Evolutionary conservation across 2,329 filamentous ascomycete genomes (phyloP).

Genomic region (Aspergillus piperis): DNA sequence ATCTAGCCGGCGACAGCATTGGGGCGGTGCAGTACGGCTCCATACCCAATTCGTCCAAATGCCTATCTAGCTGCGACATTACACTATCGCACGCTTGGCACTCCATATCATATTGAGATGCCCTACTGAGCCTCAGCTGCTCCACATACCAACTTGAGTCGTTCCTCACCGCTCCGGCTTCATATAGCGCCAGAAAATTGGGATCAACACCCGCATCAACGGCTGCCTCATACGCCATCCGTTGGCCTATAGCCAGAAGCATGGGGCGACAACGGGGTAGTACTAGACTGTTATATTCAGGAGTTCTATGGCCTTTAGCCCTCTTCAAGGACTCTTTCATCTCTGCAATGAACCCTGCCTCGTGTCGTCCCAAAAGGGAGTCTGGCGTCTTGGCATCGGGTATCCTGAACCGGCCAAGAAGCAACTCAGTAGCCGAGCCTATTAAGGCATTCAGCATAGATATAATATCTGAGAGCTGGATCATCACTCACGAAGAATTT

Average conservation of each 20-base stretch:
- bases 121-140: slow-evolving; percentile 2
- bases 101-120: slow-evolving; percentile 6
- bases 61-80: slow-evolving; percentile 2
- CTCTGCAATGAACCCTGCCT: slow-evolving; percentile 17
- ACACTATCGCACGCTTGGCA: background rate
- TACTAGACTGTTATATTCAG: slow-evolving; percentile 19
- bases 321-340: slow-evolving; percentile 3
- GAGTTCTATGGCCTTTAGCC: slow-evolving; percentile 12
- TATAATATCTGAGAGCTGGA: background rate
- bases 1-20: slow-evolving; percentile 1
- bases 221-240: slow-evolving; percentile 25
- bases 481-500: slow-evolving; percentile 19
- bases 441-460: background rate
- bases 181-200: slow-evolving; percentile 17
- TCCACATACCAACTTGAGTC: slow-evolving; percentile 22
- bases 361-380: slow-evolving; percentile 20
- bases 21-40: slow-evolving; percentile 11
- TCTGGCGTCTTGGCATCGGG: slow-evolving; percentile 16
- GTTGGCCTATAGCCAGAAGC: slow-evolving; percentile 24
- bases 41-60: slow-evolving; percentile 1
- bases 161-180: slow-evolving; percentile 13
- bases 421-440: slow-evolving; percentile 27
- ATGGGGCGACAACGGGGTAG: slow-evolving; percentile 21
- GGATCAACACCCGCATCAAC: slow-evolving; percentile 16
- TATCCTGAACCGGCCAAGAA: slow-evolving; percentile 24